A percentile compares a stretch with the other conserved stretches of the same genome.
phyloP scores from a whole-genome alignment of 306 rosid species.

The Carpinus fangiana region DNA sequence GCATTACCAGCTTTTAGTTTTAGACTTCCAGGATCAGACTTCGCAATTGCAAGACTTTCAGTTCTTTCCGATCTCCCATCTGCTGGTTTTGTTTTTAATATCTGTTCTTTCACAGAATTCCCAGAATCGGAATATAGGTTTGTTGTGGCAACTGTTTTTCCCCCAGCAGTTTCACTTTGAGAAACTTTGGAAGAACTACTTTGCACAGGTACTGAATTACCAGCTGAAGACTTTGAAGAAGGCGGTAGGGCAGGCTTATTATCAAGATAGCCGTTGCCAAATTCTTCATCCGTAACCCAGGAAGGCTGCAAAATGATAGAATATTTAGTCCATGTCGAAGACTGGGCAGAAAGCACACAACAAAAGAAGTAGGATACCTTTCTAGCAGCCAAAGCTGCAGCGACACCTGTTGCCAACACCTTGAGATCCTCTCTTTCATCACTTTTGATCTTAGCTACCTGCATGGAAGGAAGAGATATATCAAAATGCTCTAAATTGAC shows the following conservation, averaged over 20 bases:
- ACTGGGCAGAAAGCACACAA: conserved; percentile 10
- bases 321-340: conserved; percentile 1
- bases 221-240: conserved; percentile 60
- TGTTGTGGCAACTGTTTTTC: conserved; percentile 40
- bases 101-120: conserved; percentile 62
- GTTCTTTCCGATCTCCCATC: conserved; percentile 69
- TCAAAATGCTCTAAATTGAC: conserved; percentile 2
- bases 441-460: conserved; percentile 94
- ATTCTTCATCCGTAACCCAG: conserved; percentile 96
- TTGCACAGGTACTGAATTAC: conserved; percentile 51
- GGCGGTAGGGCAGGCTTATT: conserved; percentile 66
- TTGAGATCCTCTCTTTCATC: conserved; percentile 98
- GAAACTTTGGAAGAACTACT: conserved; percentile 54
- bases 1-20: conserved; percentile 73
- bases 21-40: conserved; percentile 69
- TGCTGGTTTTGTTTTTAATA: conserved; percentile 44
- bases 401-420: conserved; percentile 96
- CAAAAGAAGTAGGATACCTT: conserved; percentile 55
- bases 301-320: conserved; percentile 64
- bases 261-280: conserved; percentile 90
- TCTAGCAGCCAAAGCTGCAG: conserved; percentile 95
- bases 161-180: conserved; percentile 64
- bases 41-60: conserved; percentile 46
- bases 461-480: conserved; percentile 22
- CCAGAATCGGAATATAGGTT: conserved; percentile 50